Evolutionary conservation across 2,329 filamentous ascomycete genomes (phyloP).

Genomic region (Ascochyta lentis): DNA sequence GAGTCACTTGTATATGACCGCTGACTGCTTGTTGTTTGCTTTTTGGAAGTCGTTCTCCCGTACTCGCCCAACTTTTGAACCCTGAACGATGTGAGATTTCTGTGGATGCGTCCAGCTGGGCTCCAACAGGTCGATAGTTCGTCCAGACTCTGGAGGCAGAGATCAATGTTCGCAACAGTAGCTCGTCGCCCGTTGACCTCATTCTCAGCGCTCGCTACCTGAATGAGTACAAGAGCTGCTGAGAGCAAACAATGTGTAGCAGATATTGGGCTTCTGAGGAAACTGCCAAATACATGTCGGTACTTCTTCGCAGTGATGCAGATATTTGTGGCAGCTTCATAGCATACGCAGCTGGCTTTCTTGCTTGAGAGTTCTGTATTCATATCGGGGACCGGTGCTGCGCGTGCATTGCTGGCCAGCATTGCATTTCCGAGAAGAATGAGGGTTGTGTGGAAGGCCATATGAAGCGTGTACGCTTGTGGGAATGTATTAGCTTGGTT

Average conservation of each 20-base stretch:
- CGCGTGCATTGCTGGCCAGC: slow-evolving; percentile 26
- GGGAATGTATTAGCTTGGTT: slow-evolving; percentile 24
- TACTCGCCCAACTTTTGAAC: background rate
- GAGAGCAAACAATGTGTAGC: slow-evolving; percentile 48
- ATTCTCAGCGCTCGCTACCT: background rate
- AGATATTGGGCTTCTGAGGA: slow-evolving; percentile 45
- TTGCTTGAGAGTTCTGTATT: slow-evolving; percentile 34
- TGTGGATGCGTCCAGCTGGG: background rate
- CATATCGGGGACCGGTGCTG: background rate
- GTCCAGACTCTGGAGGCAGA: slow-evolving; percentile 2
- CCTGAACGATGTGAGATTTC: background rate
- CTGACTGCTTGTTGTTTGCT: too few species aligned
- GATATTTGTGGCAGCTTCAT: slow-evolving; percentile 4
- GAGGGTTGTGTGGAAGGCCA: slow-evolving; percentile 46
- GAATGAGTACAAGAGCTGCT: slow-evolving; percentile 34
- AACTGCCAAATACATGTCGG: slow-evolving; percentile 43
- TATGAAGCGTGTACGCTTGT: slow-evolving; percentile 43
- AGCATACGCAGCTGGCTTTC: slow-evolving; percentile 16
- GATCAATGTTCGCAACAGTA: background rate
- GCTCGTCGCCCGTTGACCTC: background rate
- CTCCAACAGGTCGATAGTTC: background rate
- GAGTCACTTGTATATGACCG: too few species aligned
- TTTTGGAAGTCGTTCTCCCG: too few species aligned
- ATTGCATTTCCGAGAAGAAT: slow-evolving; percentile 46
- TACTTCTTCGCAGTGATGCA: slow-evolving; percentile 24